Evolutionary conservation across 1,284 basidiomycete species (phyloP).

Genomic region (Sanguinoderma infundibulare): DNA sequence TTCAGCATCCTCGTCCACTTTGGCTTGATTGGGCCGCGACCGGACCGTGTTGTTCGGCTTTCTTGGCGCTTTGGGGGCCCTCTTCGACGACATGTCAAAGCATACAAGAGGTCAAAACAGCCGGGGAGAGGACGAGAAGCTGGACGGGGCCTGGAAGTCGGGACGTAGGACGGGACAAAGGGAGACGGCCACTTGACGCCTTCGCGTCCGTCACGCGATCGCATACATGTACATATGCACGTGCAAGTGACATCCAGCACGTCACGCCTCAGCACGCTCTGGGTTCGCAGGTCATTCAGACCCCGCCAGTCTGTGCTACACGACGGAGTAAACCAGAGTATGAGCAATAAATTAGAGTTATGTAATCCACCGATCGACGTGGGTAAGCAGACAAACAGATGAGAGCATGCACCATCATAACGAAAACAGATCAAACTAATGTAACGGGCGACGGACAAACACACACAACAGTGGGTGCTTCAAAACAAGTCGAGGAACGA

Average conservation of each 20-base stretch:
- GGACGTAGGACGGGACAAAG: no score
- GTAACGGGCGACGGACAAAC: neutral
- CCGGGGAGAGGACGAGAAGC: no score
- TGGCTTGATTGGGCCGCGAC: neutral
- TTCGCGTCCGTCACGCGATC: no score
- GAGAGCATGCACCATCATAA: constrained; percentile 11
- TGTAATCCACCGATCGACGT: constrained; percentile 20
- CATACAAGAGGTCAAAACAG: no score
- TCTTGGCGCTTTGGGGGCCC: constrained; percentile 1
- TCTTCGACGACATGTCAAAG: constrained; percentile 19
- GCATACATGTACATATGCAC: no score
- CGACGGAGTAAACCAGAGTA: neutral
- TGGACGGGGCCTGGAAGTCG: no score
- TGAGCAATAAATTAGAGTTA: constrained; percentile 23
- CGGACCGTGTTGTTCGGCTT: constrained; percentile 5
- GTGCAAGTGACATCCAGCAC: no score
- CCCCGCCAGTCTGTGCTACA: no score
- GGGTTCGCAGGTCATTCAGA: no score
- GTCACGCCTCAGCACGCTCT: no score
- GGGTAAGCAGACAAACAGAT: constrained; percentile 18
- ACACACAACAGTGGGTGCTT: neutral
- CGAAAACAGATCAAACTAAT: neutral
- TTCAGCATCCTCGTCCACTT: constrained; percentile 1
- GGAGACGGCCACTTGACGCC: no score
- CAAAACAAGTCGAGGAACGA: neutral